These are phyloP conservation scores for Fusarium udum DNA, from an alignment of 2,329 filamentous ascomycete species.

Conservation along the genomic window DNA sequence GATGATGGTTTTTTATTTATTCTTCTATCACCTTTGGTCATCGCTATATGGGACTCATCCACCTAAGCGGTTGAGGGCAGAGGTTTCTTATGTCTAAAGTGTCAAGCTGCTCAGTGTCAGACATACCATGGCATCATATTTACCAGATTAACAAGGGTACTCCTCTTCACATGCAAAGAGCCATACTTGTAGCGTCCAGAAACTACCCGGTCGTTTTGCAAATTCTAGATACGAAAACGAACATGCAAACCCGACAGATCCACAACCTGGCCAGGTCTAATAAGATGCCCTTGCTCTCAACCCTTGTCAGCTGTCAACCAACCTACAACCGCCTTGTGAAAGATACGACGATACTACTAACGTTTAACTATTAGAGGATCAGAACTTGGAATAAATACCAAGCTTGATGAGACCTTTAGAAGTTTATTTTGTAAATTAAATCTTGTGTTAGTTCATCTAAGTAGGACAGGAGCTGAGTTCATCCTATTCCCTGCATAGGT, in stretches of 20 bases:
- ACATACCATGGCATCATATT: background rate
- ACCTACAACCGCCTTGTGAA: background rate
- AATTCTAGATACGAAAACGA: constrained; percentile 20
- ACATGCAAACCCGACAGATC: constrained; percentile 1
- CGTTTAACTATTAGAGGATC: background rate
- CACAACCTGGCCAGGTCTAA: background rate
- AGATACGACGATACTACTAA: background rate
- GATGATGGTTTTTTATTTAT: background rate
- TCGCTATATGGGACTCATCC: background rate
- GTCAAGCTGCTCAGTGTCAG: background rate
- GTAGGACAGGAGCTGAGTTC: background rate
- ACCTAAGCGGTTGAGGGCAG: background rate
- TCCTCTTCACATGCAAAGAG: constrained; percentile 17
- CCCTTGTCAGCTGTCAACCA: background rate
- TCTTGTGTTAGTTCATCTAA: too few species aligned
- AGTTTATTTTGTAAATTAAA: background rate
- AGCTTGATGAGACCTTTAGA: too few species aligned
- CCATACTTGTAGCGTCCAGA: background rate
- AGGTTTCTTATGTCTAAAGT: too few species aligned
- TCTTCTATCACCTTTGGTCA: background rate
- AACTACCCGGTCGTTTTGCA: background rate
- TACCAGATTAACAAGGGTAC: background rate
- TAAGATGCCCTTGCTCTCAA: constrained; percentile 3
- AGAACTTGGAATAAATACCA: background rate
- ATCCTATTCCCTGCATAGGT: background rate